Percentiles rank a stretch among this genome's conserved stretches.
phyloP scores from a whole-genome alignment of 78 protist genomes.

The Tieghemostelium lacteum region DNA sequence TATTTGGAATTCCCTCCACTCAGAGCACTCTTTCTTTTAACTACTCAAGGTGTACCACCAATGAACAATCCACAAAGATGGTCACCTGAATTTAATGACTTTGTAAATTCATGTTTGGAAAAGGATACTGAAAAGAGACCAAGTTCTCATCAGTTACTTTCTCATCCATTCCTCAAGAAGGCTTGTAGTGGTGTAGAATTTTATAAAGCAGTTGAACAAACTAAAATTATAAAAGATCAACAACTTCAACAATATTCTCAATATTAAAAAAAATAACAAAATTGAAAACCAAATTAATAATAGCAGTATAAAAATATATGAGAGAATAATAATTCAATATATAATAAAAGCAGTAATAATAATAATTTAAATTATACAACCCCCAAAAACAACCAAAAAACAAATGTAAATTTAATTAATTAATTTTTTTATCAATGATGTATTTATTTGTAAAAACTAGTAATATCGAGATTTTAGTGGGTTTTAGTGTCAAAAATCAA shows the following conservation, averaged over 20 bases:
- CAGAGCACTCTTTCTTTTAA: constrained; percentile 91
- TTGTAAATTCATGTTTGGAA: constrained; percentile 85
- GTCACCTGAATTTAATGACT: constrained; percentile 87
- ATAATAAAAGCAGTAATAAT: no score
- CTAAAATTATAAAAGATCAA: constrained; percentile 46
- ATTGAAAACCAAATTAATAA: no score
- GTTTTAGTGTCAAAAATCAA: no score
- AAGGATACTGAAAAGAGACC: constrained; percentile 85
- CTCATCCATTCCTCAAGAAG: constrained; percentile 68
- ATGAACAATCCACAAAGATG: constrained; percentile 76
- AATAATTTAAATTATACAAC: no score
- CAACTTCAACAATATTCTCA: constrained; percentile 45
- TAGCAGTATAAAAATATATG: no score
- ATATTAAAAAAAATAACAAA: no score
- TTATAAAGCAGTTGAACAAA: constrained; percentile 66
- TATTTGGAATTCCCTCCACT: constrained; percentile 93
- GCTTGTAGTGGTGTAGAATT: constrained; percentile 67
- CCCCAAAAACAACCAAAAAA: no score
- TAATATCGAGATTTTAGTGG: no score
- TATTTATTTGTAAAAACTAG: no score
- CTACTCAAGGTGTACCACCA: constrained; percentile 93
- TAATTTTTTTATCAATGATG: no score
- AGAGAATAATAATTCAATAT: no score
- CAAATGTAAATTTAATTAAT: no score
- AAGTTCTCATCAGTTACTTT: constrained; percentile 27